Evolutionary conservation across 768 basidiomycete genomes (phyloP).

Genomic region (Cyathus striatus): DNA sequence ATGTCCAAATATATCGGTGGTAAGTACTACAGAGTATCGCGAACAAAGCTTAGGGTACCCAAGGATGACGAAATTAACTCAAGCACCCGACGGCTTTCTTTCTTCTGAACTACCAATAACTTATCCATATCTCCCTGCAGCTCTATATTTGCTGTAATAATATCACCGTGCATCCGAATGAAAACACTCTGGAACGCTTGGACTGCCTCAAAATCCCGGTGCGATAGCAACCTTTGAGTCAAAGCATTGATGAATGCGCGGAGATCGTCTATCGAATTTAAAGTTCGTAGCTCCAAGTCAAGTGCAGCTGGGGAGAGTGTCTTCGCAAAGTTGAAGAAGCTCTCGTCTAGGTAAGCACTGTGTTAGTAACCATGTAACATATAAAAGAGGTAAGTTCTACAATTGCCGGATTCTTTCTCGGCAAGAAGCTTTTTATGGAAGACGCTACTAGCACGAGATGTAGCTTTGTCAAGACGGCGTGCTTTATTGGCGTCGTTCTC

Average conservation of each 20-base stretch:
- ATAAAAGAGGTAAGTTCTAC: too few relatives aligned
- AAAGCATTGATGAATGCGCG: slow-evolving; percentile 71
- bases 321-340: slow-evolving; percentile 82
- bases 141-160: slow-evolving; percentile 68
- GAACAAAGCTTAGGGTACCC: slow-evolving; percentile 72
- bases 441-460: slow-evolving; percentile 53
- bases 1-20: too few relatives aligned
- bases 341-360: slow-evolving; percentile 50
- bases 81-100: slow-evolving; percentile 74
- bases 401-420: slow-evolving; percentile 48
- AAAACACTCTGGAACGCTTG: slow-evolving; percentile 86
- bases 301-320: slow-evolving; percentile 84
- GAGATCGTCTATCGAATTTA: slow-evolving; percentile 61
- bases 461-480: slow-evolving; percentile 47
- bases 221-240: slow-evolving; percentile 64
- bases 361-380: background rate
- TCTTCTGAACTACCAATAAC: slow-evolving; percentile 61
- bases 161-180: slow-evolving; percentile 79
- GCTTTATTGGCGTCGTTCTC: slow-evolving; percentile 38
- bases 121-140: slow-evolving; percentile 49
- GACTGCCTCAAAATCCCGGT: slow-evolving; percentile 92
- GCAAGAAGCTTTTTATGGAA: slow-evolving; percentile 62
- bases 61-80: slow-evolving; percentile 71
- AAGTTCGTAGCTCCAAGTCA: slow-evolving; percentile 84
- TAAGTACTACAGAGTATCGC: slow-evolving; percentile 54